Evolutionary conservation across 2,329 filamentous ascomycete species (phyloP).

Genomic region (Aureobasidium sp.): DNA sequence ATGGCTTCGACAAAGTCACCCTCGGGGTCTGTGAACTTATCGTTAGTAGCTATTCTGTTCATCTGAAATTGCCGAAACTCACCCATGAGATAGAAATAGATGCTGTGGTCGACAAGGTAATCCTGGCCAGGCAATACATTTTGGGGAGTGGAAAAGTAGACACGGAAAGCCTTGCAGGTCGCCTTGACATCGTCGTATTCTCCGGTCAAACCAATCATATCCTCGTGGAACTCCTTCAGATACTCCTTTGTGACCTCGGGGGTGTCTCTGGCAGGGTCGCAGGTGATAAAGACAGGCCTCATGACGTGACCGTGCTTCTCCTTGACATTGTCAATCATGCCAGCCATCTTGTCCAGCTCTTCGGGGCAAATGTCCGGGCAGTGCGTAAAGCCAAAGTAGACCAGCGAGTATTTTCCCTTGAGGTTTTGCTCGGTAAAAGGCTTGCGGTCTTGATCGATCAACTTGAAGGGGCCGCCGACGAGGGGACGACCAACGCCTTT

Average conservation of each 20-base stretch:
- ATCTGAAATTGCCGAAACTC: slow-evolving; percentile 24
- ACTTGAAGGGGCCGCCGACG: slow-evolving; percentile 77
- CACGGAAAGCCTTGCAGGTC: slow-evolving; percentile 89
- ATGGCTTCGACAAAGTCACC: slow-evolving; percentile 97
- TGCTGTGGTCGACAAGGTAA: slow-evolving; percentile 96
- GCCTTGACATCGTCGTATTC: slow-evolving; percentile 90
- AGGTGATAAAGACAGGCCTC: slow-evolving; percentile 84
- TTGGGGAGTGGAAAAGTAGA: slow-evolving; percentile 91
- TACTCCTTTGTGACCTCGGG: slow-evolving; percentile 78
- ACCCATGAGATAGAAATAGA: slow-evolving; percentile 98
- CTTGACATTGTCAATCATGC: slow-evolving; percentile 68
- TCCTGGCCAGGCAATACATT: slow-evolving; percentile 88
- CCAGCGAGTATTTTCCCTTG: slow-evolving; percentile 76
- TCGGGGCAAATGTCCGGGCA: slow-evolving; percentile 98
- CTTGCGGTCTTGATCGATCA: slow-evolving; percentile 74
- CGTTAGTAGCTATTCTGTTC: background rate
- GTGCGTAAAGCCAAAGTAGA: slow-evolving; percentile 98
- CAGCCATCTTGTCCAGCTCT: slow-evolving; percentile 98
- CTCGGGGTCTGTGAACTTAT: slow-evolving; percentile 61
- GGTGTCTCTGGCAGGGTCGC: slow-evolving; percentile 85
- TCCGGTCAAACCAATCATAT: slow-evolving; percentile 81
- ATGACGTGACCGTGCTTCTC: slow-evolving; percentile 44
- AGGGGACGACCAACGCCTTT: slow-evolving; percentile 91
- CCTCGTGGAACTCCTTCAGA: slow-evolving; percentile 79
- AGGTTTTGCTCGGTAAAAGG: slow-evolving; percentile 70